Evolutionary conservation across 306 rosid species (phyloP), one percentile per base, ranked within the genome.

Genomic region (Cucurbita ficifolia): DNA sequence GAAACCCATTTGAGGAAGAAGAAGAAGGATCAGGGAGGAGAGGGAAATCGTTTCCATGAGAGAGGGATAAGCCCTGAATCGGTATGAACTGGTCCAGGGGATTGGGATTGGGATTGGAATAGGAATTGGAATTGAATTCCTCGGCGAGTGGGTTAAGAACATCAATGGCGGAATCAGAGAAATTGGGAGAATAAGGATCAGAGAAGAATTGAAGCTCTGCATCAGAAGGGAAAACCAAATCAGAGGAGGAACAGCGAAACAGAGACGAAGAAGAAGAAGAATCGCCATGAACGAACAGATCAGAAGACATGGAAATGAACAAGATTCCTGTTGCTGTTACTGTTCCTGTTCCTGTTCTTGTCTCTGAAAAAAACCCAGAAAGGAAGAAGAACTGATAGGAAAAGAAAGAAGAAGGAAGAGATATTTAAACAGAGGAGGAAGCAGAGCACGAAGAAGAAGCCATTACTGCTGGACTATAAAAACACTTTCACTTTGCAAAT

Each of bases 291-390:
- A 69, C 61, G 61, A 79, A 88, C 70, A 87, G 79, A 84, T 92
- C 84, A 59, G 96, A 81, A 78, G 96, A 85, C 96, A 88, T 88
- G 81, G 86, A 74, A 80, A 73, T 70, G 0, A 29, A 29, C 33
- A 29, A 29, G 33, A 29, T 29, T 29, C 39, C 5, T 57, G 3
- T 57, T 14, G 1, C 13, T 57, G 3, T 57, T 14, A 1, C 13
- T 24, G 29, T 24, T 24, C n/a, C 2, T 56, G 3, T 56, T 14
- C 10, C 13, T 19, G 5, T 2, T 10, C 4, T 13, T 18, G 5
- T 8, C 22, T 54, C 33, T 53, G 5, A 58, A 59, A 60, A 35
- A 59, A 33, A 33, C 42, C 65, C 65, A 33, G 42, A 60, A 14
- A 17, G 12, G 42, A 59, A 52, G 24, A 54, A 18, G 24, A 60